phyloP scores from a whole-genome alignment of 2,329 filamentous ascomycete species.

The Xylaria sp. region DNA sequence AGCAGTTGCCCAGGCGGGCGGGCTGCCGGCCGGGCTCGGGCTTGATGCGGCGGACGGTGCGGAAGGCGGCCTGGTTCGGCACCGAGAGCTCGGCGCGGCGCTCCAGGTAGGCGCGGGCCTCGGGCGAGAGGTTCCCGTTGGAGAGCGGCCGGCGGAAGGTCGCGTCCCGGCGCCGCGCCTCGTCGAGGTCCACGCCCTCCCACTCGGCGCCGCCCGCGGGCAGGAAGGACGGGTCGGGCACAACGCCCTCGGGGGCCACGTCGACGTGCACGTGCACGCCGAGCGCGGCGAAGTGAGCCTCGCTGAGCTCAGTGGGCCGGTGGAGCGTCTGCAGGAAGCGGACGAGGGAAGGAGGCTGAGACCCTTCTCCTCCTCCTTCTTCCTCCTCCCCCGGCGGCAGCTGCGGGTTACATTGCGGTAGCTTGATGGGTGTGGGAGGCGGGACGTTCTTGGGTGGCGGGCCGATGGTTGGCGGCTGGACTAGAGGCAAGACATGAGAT shows the following conservation, averaged over 20 bases:
- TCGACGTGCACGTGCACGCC: slow-evolving; percentile 59
- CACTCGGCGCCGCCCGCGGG: slow-evolving; percentile 55
- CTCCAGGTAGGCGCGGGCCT: slow-evolving; percentile 61
- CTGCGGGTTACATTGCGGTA: slow-evolving; percentile 49
- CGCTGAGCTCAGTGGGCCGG: slow-evolving; percentile 52
- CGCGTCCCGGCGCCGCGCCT: slow-evolving; percentile 52
- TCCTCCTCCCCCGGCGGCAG: slow-evolving; percentile 26
- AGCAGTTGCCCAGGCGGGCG: slow-evolving; percentile 62
- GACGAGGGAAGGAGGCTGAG: slow-evolving; percentile 48
- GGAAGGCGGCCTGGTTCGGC: slow-evolving; percentile 61
- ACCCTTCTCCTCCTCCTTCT: slow-evolving; percentile 13
- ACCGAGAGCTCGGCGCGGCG: slow-evolving; percentile 60
- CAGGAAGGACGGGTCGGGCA: slow-evolving; percentile 57
- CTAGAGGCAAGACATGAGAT: slow-evolving; percentile 32
- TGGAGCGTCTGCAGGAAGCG: slow-evolving; percentile 56
- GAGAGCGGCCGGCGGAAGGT: slow-evolving; percentile 52
- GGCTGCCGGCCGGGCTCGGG: slow-evolving; percentile 55
- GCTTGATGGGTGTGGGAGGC: slow-evolving; percentile 56
- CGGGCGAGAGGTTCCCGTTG: slow-evolving; percentile 59
- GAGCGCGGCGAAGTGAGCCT: slow-evolving; percentile 58
- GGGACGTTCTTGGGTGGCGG: slow-evolving; percentile 54
- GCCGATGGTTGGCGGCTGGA: slow-evolving; percentile 28
- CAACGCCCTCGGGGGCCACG: slow-evolving; percentile 49
- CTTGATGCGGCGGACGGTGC: slow-evolving; percentile 61
- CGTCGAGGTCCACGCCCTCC: slow-evolving; percentile 52